phyloP scores from a whole-genome alignment of 2,329 filamentous ascomycete species.

The Colletotrichum tropicicola region DNA sequence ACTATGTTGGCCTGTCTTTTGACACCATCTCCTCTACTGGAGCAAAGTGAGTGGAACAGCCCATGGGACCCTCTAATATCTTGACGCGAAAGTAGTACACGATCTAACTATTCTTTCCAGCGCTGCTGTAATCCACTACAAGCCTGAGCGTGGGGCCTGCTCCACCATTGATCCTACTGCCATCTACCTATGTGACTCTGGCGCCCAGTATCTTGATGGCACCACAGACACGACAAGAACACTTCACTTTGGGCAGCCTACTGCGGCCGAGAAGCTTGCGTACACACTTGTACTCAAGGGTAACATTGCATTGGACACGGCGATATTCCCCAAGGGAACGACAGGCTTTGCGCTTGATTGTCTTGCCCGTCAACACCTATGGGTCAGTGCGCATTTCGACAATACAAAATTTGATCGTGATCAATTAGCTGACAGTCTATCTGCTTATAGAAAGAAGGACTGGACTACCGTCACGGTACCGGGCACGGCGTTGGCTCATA shows the following conservation, averaged over 20 bases:
- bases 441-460: constrained; percentile 67
- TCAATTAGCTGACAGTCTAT: constrained; percentile 31
- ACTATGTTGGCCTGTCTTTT: constrained; percentile 92
- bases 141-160: constrained; percentile 84
- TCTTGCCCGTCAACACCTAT: constrained; percentile 89
- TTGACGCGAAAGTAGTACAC: not conserved
- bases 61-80: not conserved
- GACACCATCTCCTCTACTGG: constrained; percentile 96
- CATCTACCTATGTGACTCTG: constrained; percentile 96
- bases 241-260: constrained; percentile 88
- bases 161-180: constrained; percentile 83
- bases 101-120: constrained; percentile 43
- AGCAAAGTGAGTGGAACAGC: constrained; percentile 62
- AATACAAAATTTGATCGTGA: not conserved
- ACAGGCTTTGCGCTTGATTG: constrained; percentile 92
- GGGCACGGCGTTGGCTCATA: constrained; percentile 96
- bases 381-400: constrained; percentile 73
- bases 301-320: constrained; percentile 86
- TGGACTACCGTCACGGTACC: constrained; percentile 96
- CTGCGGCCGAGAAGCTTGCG: constrained; percentile 83
- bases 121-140: constrained; percentile 96
- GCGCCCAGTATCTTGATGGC: constrained; percentile 94
- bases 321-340: constrained; percentile 93
- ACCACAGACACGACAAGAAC: constrained; percentile 97
- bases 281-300: constrained; percentile 97